These are phyloP conservation scores for Silene noctiflora DNA, from an alignment of 179 eudicot species.

Conservation along the genomic window DNA sequence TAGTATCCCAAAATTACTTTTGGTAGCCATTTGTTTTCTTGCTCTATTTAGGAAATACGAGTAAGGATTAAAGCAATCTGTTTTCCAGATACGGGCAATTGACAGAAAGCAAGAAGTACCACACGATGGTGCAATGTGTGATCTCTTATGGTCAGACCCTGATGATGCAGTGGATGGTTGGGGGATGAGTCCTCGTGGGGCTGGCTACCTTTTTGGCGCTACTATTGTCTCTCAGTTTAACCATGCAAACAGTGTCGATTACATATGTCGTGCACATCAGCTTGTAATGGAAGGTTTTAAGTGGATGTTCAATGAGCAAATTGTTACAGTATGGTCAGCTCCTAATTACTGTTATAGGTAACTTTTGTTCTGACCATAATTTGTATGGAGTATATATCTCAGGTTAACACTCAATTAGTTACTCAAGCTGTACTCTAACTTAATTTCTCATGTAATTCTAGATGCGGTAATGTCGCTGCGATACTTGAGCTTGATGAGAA, in stretches of 20 bases:
- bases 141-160: conserved; percentile 97
- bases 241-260: conserved; percentile 73
- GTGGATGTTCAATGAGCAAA: conserved; percentile 90
- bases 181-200: conserved; percentile 98
- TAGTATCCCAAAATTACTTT: background rate
- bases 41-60: background rate
- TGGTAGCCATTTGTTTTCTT: background rate
- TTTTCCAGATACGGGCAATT: conserved; percentile 71
- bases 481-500: conserved; percentile 95
- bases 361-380: background rate
- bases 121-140: conserved; percentile 97
- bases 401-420: background rate
- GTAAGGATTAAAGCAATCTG: conserved; percentile 2
- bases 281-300: conserved; percentile 96
- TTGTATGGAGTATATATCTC: background rate
- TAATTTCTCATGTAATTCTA: conserved; percentile 28
- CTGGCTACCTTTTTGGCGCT: conserved; percentile 87
- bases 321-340: conserved; percentile 99
- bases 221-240: conserved; percentile 68
- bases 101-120: conserved; percentile 98
- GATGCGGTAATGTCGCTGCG: conserved; percentile 98
- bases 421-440: background rate
- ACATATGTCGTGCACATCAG: conserved; percentile 95
- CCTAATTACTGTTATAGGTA: conserved; percentile 97
- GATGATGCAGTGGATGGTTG: conserved; percentile 87